Percentiles rank a stretch among this genome's conserved stretches.
These are phyloP conservation scores for Eremochloa ophiuroides DNA, from an alignment of 176 grass and related monocot genomes.

Conservation along the genomic window DNA sequence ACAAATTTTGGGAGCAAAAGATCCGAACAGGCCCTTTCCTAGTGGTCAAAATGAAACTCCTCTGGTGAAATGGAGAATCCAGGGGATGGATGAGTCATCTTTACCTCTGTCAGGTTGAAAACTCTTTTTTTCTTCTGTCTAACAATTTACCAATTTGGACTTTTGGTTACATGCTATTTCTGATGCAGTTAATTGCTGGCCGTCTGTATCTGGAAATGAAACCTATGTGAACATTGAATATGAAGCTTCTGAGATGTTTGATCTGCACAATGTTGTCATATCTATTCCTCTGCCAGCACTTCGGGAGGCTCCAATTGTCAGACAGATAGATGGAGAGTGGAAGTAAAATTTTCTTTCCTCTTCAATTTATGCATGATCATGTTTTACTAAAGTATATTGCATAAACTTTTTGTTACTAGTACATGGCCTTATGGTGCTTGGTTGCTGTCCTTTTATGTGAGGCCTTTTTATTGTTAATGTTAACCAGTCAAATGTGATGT, in stretches of 20 bases:
- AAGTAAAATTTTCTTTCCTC: constrained; percentile 53
- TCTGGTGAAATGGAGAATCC: constrained; percentile 94
- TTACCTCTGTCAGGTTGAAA: constrained; percentile 64
- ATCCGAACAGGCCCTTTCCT: constrained; percentile 82
- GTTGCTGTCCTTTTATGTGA: not conserved
- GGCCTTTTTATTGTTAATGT: not conserved
- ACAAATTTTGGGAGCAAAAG: constrained; percentile 75
- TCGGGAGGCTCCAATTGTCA: constrained; percentile 66
- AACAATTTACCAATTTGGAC: constrained; percentile 9
- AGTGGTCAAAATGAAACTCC: constrained; percentile 89
- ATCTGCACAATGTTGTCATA: constrained; percentile 70
- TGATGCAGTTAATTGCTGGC: constrained; percentile 82
- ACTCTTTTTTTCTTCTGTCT: constrained; percentile 17
- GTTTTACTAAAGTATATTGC: not conserved
- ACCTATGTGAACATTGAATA: constrained; percentile 90
- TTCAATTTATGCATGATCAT: constrained; percentile 20
- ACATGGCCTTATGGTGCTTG: not conserved
- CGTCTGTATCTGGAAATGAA: constrained; percentile 65
- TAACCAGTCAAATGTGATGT: not conserved
- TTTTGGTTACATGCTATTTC: not conserved
- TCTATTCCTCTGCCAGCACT: constrained; percentile 70
- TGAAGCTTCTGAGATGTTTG: constrained; percentile 84
- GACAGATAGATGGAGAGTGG: constrained; percentile 93
- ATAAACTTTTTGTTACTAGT: no score
- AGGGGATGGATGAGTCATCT: constrained; percentile 68